Evolutionary conservation across 306 rosid genomes (phyloP).

Genomic region (Lathyrus tuberosus): DNA sequence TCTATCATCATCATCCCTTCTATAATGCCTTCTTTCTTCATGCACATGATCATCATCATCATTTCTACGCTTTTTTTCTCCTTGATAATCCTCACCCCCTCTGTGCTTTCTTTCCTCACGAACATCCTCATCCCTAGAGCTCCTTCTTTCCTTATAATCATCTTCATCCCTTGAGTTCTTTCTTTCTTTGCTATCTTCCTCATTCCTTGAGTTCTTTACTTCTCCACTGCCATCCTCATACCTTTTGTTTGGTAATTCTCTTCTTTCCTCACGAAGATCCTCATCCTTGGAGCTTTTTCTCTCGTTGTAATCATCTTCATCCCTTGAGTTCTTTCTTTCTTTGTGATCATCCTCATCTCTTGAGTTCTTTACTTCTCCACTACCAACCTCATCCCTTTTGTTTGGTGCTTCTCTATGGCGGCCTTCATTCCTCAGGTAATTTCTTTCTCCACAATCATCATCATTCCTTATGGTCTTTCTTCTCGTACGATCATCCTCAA

Average conservation of each 20-base stretch:
- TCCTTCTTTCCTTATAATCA: no score
- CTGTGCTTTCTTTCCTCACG: not conserved
- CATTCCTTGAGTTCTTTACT: no score
- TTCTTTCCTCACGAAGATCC: not conserved
- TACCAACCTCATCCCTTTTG: conserved; percentile 19
- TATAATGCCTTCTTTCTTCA: conserved; percentile 18
- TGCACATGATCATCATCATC: conserved; percentile 41
- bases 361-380: conserved; percentile 16
- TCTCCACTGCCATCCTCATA: not conserved
- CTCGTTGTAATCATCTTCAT: conserved; percentile 6
- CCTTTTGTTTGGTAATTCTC: not conserved
- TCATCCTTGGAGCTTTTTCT: conserved; percentile 33
- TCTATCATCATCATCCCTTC: conserved; percentile 44
- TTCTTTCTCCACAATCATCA: conserved; percentile 8
- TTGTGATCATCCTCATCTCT: conserved; percentile 27
- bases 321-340: conserved; percentile 18
- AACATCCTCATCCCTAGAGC: not conserved
- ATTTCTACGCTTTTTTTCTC: not conserved
- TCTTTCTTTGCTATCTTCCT: conserved; percentile 29
- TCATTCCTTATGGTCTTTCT: conserved; percentile 32
- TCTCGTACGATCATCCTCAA: conserved; percentile 40
- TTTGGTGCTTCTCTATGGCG: not conserved
- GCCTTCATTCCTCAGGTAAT: conserved; percentile 12
- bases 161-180: conserved; percentile 22
- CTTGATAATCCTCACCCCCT: conserved; percentile 13